Conservation (phyloP, 345 rosid genomes). For the Trapa incisa region DNA sequence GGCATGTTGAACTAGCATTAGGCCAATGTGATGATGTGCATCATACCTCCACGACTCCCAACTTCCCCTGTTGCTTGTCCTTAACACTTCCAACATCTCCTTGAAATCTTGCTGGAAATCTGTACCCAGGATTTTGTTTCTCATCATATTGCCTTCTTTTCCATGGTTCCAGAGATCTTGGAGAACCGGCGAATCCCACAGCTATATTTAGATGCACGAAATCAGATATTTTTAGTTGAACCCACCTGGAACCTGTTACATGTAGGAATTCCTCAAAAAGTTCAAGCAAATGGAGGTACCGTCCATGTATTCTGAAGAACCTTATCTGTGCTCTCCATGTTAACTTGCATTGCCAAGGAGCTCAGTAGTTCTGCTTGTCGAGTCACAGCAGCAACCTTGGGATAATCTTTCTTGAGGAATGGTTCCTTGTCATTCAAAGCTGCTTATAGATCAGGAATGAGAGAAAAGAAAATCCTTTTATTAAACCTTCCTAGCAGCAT, state of each 20-base stretch:
- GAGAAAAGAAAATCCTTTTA: neutral
- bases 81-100: constrained; percentile 60
- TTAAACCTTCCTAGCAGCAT: neutral
- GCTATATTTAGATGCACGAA: neutral
- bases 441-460: constrained; percentile 8
- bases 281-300: constrained; percentile 22
- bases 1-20: neutral
- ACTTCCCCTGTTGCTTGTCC: constrained; percentile 46
- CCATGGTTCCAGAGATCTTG: constrained; percentile 63
- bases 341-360: constrained; percentile 70
- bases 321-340: constrained; percentile 17
- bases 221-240: neutral
- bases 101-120: constrained; percentile 64
- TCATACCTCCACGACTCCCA: constrained; percentile 35
- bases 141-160: constrained; percentile 48
- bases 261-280: no score
- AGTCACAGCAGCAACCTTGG: constrained; percentile 66
- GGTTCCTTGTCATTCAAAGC: constrained; percentile 42
- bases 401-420: constrained; percentile 76
- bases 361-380: constrained; percentile 92
- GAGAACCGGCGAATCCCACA: constrained; percentile 39
- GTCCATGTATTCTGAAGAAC: constrained; percentile 9
- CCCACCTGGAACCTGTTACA: no score
- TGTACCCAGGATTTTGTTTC: constrained; percentile 37
- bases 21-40: neutral